These are phyloP conservation scores for Alloteropsis semialata DNA, from an alignment of 176 grass and related monocot species.

Conservation along the genomic window DNA sequence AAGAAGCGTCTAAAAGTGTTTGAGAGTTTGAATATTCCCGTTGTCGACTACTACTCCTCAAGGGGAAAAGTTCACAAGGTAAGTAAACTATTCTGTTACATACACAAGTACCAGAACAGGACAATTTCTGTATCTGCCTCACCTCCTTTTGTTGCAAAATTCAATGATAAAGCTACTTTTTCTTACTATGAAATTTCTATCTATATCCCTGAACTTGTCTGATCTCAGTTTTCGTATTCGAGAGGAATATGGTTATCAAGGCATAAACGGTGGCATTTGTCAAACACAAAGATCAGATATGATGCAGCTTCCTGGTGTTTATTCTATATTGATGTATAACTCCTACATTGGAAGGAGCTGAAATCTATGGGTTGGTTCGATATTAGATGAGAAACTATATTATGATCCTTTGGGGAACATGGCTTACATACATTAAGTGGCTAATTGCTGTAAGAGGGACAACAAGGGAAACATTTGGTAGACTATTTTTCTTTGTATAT, in stretches of 20 bases:
- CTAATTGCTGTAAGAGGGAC: slow-evolving; percentile 1
- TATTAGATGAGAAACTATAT: slow-evolving; percentile 7
- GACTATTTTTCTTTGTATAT: background rate
- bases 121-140: slow-evolving; percentile 3
- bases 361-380: background rate
- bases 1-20: slow-evolving; percentile 91
- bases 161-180: background rate
- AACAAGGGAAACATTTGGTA: background rate
- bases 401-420: background rate
- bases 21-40: slow-evolving; percentile 85
- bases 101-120: background rate
- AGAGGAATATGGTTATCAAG: slow-evolving; percentile 2
- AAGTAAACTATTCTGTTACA: slow-evolving; percentile 2
- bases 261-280: background rate
- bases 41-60: slow-evolving; percentile 77
- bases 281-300: background rate
- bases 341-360: background rate
- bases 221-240: background rate
- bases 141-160: background rate
- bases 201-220: background rate
- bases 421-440: background rate
- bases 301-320: background rate
- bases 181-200: background rate
- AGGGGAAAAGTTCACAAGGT: slow-evolving; percentile 93
- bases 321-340: background rate